Conservation (phyloP, 2,329 filamentous ascomycete species). For the Penicillium concentricum region DNA sequence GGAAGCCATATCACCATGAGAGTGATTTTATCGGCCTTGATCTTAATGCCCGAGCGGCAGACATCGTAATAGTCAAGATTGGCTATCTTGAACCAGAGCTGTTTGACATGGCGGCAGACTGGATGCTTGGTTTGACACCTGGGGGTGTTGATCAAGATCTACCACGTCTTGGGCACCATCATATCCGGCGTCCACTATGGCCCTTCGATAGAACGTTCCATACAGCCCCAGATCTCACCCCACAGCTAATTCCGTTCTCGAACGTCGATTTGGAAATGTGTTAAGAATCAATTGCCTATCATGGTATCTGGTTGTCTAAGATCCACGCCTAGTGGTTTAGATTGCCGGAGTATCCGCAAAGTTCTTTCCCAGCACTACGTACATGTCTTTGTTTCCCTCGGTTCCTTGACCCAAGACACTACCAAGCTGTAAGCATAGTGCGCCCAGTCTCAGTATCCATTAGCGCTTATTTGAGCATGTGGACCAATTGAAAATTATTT, state of each 20-base stretch:
- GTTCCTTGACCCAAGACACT: neutral
- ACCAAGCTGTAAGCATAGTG: too few species aligned
- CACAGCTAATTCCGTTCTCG: constrained; percentile 39
- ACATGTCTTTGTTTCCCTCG: neutral
- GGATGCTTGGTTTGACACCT: constrained; percentile 56
- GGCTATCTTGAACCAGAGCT: constrained; percentile 57
- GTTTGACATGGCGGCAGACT: constrained; percentile 54
- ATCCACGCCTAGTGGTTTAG: too few species aligned
- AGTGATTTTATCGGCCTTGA: constrained; percentile 52
- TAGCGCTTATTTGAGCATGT: too few species aligned
- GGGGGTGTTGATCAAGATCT: constrained; percentile 57
- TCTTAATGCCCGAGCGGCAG: constrained; percentile 47
- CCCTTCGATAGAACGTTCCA: constrained; percentile 44
- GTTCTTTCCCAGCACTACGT: neutral
- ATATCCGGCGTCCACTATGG: constrained; percentile 53
- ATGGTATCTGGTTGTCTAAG: too few species aligned
- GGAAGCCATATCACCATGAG: constrained; percentile 57
- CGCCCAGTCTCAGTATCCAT: too few species aligned
- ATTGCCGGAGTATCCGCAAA: too few species aligned
- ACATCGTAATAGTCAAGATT: constrained; percentile 57
- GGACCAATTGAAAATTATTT: too few species aligned
- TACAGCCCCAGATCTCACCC: constrained; percentile 35
- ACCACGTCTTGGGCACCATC: constrained; percentile 48
- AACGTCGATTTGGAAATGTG: neutral
- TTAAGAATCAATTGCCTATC: too few species aligned